phyloP scores from a whole-genome alignment of 495 filamentous ascomycete genomes.

The Pyrenopolyporus hunteri region DNA sequence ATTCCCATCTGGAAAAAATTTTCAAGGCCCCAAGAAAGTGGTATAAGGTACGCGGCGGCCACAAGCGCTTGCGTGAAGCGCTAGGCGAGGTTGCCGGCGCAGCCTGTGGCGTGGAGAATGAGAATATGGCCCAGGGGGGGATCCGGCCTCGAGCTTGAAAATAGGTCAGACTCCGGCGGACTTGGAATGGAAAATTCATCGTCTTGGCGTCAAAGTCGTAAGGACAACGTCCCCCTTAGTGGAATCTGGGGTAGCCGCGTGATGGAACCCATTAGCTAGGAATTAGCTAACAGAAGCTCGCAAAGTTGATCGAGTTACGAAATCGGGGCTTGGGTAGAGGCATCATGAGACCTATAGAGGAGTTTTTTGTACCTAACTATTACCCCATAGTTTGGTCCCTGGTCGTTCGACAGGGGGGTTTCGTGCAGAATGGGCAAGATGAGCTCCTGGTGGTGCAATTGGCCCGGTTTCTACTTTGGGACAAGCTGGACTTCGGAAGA shows the following conservation, averaged over 20 bases:
- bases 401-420: slow-evolving; percentile 27
- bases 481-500: not conserved
- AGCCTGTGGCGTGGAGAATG: slow-evolving; percentile 24
- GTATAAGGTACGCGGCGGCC: slow-evolving; percentile 19
- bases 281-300: slow-evolving; percentile 35
- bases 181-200: slow-evolving; percentile 27
- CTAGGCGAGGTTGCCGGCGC: slow-evolving; percentile 21
- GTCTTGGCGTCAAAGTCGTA: slow-evolving; percentile 27
- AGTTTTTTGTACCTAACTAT: slow-evolving; percentile 45
- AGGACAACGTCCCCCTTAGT: slow-evolving; percentile 28
- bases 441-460: slow-evolving; percentile 32
- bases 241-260: slow-evolving; percentile 45
- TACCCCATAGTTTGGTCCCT: slow-evolving; percentile 49
- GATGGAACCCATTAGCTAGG: slow-evolving; percentile 39
- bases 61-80: not conserved
- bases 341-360: slow-evolving; percentile 42
- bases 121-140: slow-evolving; percentile 13
- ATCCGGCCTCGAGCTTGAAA: not conserved
- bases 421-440: slow-evolving; percentile 10
- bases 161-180: slow-evolving; percentile 2
- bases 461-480: slow-evolving; percentile 21
- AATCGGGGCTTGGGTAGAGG: slow-evolving; percentile 34
- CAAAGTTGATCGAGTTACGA: slow-evolving; percentile 40
- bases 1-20: slow-evolving; percentile 25
- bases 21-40: slow-evolving; percentile 20